Conservation (phyloP, 2,329 filamentous ascomycete species). For the Claviceps maximensis region DNA sequence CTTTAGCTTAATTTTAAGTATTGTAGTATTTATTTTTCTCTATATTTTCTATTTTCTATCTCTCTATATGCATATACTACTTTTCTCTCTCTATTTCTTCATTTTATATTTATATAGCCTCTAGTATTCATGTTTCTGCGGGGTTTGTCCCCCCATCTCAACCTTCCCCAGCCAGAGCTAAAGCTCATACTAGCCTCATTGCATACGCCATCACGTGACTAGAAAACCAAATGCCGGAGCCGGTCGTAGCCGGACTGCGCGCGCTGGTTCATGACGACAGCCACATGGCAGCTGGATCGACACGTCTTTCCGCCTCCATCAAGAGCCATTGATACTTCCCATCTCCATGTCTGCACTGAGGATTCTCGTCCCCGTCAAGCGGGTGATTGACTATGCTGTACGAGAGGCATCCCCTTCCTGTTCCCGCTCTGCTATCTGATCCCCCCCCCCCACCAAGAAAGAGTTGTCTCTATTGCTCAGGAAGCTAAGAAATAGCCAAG, state of each 20-base stretch:
- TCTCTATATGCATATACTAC: no score
- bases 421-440: no score
- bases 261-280: slow-evolving; percentile 1
- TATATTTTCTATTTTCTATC: no score
- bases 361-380: slow-evolving; percentile 69
- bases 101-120: no score
- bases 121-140: no score
- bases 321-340: slow-evolving; percentile 7
- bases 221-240: slow-evolving; percentile 26
- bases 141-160: no score
- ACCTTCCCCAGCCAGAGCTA: no score
- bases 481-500: background rate
- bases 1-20: no score
- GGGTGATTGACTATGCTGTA: slow-evolving; percentile 80
- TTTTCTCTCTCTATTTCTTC: no score
- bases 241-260: slow-evolving; percentile 30
- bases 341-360: slow-evolving; percentile 47
- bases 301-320: background rate
- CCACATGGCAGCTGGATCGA: background rate
- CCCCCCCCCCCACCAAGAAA: background rate
- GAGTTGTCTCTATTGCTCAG: background rate
- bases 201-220: slow-evolving; percentile 20
- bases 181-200: no score
- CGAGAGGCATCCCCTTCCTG: slow-evolving; percentile 14
- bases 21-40: no score